These are phyloP conservation scores for Hypericum perforatum DNA, from an alignment of 345 rosid species.

Conservation along the genomic window DNA sequence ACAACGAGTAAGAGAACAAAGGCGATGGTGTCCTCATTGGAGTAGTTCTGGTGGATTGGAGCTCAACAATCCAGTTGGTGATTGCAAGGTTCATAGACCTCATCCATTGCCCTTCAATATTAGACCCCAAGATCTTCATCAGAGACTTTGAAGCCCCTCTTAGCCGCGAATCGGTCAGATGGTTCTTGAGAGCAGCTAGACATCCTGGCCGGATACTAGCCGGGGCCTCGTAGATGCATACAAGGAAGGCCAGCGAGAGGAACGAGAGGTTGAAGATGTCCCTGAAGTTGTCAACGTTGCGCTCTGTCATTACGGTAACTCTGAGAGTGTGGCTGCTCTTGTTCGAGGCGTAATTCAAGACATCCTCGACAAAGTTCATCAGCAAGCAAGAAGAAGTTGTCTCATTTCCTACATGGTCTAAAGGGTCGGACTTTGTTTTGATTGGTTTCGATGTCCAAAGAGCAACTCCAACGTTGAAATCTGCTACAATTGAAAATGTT, in stretches of 20 bases:
- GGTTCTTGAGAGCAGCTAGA: slow-evolving; percentile 42
- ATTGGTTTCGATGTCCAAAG: slow-evolving; percentile 63
- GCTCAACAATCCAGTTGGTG: slow-evolving; percentile 68
- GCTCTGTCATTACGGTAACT: slow-evolving; percentile 27
- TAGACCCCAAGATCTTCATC: slow-evolving; percentile 59
- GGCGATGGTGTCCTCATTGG: slow-evolving; percentile 49
- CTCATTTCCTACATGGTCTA: slow-evolving; percentile 27
- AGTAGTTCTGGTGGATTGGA: slow-evolving; percentile 18
- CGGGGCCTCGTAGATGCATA: slow-evolving; percentile 82
- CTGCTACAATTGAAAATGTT: slow-evolving; percentile 43
- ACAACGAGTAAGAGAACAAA: slow-evolving; percentile 56
- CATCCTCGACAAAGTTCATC: slow-evolving; percentile 45
- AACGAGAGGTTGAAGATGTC: slow-evolving; percentile 58
- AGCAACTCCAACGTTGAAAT: slow-evolving; percentile 35
- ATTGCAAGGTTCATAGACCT: slow-evolving; percentile 70
- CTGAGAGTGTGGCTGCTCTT: slow-evolving; percentile 23
- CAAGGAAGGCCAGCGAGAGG: slow-evolving; percentile 46
- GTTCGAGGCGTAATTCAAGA: slow-evolving; percentile 43
- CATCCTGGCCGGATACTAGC: slow-evolving; percentile 44
- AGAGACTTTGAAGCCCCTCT: slow-evolving; percentile 53
- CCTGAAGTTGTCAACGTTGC: slow-evolving; percentile 24
- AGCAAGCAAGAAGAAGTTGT: slow-evolving; percentile 32
- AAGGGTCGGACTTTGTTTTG: slow-evolving; percentile 18
- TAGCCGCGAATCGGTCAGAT: slow-evolving; percentile 27
- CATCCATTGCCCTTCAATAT: slow-evolving; percentile 86